Evolutionary conservation across 2,329 filamentous ascomycete species (phyloP).

Genomic region (Aspergillus versicolor): DNA sequence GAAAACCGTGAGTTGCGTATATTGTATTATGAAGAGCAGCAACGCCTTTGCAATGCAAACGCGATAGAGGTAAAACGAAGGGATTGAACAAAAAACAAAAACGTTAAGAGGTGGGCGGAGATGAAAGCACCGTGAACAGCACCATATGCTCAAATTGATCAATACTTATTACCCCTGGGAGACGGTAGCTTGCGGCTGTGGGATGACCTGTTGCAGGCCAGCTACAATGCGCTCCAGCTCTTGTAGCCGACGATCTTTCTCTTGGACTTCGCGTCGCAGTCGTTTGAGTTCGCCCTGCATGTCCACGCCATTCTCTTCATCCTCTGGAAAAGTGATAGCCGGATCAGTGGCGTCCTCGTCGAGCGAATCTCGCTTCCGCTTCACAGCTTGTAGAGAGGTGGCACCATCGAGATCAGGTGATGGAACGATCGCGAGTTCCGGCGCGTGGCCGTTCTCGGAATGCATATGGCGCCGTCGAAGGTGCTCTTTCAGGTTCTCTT

Average conservation of each 20-base stretch:
- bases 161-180: conserved; percentile 15
- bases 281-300: conserved; percentile 66
- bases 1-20: conserved; percentile 21
- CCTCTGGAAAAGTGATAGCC: conserved; percentile 28
- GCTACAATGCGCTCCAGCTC: conserved; percentile 42
- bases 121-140: neutral
- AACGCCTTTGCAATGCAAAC: conserved; percentile 37
- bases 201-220: conserved; percentile 37
- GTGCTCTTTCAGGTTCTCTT: conserved; percentile 93
- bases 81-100: conserved; percentile 6
- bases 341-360: conserved; percentile 22
- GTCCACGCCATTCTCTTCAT: conserved; percentile 42
- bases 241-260: conserved; percentile 48
- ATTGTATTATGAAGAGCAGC: conserved; percentile 16
- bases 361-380: conserved; percentile 37
- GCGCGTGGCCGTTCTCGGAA: conserved; percentile 32
- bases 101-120: neutral
- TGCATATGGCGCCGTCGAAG: conserved; percentile 80
- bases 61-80: conserved; percentile 12
- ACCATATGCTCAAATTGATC: neutral
- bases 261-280: conserved; percentile 64
- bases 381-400: conserved; percentile 30
- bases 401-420: conserved; percentile 32
- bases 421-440: conserved; percentile 31
- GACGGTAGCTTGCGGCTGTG: conserved; percentile 32